Percentiles rank a stretch among this genome's conserved stretches.
Conservation (phyloP, 2,329 filamentous ascomycete species). For the Periglandula ipomoeae region DNA sequence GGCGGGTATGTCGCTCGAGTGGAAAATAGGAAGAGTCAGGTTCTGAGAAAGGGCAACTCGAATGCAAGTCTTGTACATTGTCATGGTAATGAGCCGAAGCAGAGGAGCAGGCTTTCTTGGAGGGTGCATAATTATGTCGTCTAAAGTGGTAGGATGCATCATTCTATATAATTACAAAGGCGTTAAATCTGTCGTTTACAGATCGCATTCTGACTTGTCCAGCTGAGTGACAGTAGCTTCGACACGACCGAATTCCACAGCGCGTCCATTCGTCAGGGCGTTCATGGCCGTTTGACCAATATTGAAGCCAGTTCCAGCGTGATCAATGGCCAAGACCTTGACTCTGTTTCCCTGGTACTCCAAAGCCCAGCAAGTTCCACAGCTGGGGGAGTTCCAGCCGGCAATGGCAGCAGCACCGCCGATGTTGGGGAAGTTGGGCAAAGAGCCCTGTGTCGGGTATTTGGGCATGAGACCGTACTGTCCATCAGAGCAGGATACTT, state of each 20-base stretch:
- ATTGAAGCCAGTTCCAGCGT: constrained; percentile 41
- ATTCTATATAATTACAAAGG: background rate
- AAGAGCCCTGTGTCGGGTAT: constrained; percentile 46
- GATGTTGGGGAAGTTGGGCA: constrained; percentile 44
- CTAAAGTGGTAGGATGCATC: background rate
- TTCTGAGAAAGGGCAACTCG: background rate
- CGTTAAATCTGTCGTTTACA: constrained; percentile 13
- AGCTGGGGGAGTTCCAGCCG: constrained; percentile 47
- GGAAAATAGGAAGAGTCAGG: background rate
- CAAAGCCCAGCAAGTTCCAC: constrained; percentile 51
- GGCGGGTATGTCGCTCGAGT: background rate
- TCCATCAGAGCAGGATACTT: constrained; percentile 60
- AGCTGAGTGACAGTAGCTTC: constrained; percentile 36
- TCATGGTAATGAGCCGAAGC: background rate
- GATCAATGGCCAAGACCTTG: constrained; percentile 48
- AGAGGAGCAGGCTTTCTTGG: too few species aligned
- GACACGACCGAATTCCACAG: constrained; percentile 15
- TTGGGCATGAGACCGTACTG: constrained; percentile 54
- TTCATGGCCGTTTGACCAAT: constrained; percentile 47
- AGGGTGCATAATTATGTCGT: background rate
- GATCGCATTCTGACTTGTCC: constrained; percentile 31
- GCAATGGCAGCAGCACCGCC: constrained; percentile 44
- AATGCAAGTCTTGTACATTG: background rate
- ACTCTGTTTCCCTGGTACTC: constrained; percentile 41
- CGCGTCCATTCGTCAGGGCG: constrained; percentile 43